phyloP scores from a whole-genome alignment of 108 stramenopile genomes.

The Nannochloropsis gaditana region DNA sequence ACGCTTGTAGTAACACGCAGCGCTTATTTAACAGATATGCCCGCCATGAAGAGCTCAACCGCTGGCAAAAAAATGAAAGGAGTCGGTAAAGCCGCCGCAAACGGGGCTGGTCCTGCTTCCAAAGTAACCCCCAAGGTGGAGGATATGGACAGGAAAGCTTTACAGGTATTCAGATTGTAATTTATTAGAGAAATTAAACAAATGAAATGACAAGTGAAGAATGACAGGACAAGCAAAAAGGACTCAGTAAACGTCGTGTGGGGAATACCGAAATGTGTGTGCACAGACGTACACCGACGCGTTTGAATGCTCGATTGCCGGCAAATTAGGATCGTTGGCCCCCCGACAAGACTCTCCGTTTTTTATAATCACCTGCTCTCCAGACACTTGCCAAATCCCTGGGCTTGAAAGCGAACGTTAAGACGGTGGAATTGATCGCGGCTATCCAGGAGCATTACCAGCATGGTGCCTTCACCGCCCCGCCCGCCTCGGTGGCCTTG shows the following conservation, averaged over 20 bases:
- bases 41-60: not conserved
- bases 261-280: too few relatives aligned
- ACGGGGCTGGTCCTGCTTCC: not conserved
- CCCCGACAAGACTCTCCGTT: too few relatives aligned
- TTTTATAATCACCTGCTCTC: too few relatives aligned
- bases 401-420: slow-evolving; percentile 12
- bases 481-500: not conserved
- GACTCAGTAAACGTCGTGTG: too few relatives aligned
- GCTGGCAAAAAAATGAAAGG: not conserved
- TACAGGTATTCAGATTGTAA: not conserved
- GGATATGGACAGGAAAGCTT: not conserved
- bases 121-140: not conserved
- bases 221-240: too few relatives aligned
- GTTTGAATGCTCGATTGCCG: too few relatives aligned
- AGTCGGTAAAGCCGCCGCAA: not conserved
- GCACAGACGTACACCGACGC: too few relatives aligned
- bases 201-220: too few relatives aligned
- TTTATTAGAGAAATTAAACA: too few relatives aligned
- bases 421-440: not conserved
- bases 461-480: not conserved
- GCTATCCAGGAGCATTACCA: not conserved
- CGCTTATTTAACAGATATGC: too few relatives aligned
- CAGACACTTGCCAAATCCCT: not conserved
- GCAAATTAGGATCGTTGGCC: too few relatives aligned
- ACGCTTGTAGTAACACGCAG: too few relatives aligned